A percentile compares a stretch with the other conserved stretches of the same genome.
Conservation (phyloP, 495 filamentous ascomycete genomes). For the Hypomontagnella submonticulosa region DNA sequence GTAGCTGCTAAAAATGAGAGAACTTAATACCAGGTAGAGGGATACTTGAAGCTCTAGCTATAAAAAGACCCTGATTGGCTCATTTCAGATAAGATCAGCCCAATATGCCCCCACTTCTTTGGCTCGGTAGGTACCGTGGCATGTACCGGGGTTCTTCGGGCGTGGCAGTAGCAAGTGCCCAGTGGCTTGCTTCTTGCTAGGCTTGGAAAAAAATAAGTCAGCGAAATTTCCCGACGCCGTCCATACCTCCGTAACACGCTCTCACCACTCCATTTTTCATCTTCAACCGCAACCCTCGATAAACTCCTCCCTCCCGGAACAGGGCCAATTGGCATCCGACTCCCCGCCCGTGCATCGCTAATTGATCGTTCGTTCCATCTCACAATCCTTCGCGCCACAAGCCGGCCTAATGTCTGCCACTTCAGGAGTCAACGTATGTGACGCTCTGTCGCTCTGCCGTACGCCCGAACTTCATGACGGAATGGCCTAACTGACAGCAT, state of each 20-base stretch:
- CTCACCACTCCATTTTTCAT: conserved; percentile 30
- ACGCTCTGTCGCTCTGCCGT: conserved; percentile 13
- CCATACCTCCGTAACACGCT: conserved; percentile 31
- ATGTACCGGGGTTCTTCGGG: conserved; percentile 2
- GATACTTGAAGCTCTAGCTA: conserved; percentile 1
- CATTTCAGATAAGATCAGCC: neutral
- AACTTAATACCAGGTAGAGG: neutral
- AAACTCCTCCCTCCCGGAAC: conserved; percentile 35
- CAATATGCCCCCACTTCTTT: conserved; percentile 5
- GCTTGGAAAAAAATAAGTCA: conserved; percentile 34
- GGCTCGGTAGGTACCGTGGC: conserved; percentile 13
- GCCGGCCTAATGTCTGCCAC: conserved; percentile 63
- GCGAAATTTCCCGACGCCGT: conserved; percentile 47
- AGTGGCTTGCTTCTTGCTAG: conserved; percentile 18
- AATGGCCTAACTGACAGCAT: conserved; percentile 29
- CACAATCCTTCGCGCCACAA: conserved; percentile 36
- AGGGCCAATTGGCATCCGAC: conserved; percentile 45
- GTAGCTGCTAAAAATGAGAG: neutral
- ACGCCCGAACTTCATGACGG: conserved; percentile 25
- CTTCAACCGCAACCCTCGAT: conserved; percentile 32
- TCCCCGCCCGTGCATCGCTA: conserved; percentile 29
- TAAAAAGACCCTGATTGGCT: neutral
- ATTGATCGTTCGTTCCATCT: conserved; percentile 35
- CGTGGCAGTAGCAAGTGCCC: no score
- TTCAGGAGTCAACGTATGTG: conserved; percentile 72